phyloP scores from a whole-genome alignment of 352 stramenopile species.

The Phytophthora citrophthora region DNA sequence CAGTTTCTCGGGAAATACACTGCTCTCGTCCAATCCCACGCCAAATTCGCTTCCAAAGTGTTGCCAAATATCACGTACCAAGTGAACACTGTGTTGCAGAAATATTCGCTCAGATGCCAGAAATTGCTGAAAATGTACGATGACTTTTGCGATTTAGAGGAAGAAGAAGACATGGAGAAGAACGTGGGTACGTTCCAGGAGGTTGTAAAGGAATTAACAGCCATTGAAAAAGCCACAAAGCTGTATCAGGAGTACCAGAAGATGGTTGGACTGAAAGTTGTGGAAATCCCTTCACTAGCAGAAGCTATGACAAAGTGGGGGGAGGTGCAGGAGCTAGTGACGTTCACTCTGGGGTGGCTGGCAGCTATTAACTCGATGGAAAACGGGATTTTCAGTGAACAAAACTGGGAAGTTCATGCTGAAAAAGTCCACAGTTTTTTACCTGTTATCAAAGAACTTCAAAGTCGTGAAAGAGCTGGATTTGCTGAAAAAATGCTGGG shows the following conservation, averaged over 20 bases:
- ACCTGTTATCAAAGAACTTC: conserved; percentile 39
- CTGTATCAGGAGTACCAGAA: conserved; percentile 79
- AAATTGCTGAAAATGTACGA: conserved; percentile 59
- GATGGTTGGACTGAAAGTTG: conserved; percentile 71
- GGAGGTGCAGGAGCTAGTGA: conserved; percentile 65
- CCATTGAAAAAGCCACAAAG: conserved; percentile 55
- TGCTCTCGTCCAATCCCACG: conserved; percentile 49
- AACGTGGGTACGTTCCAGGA: conserved; percentile 61
- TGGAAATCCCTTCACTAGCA: conserved; percentile 54
- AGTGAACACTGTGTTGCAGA: conserved; percentile 61
- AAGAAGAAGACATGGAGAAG: conserved; percentile 65
- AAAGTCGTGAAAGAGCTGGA: conserved; percentile 25
- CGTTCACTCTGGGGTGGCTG: conserved; percentile 57
- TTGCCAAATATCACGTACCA: conserved; percentile 75
- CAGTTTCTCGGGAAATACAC: conserved; percentile 56
- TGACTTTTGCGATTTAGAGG: conserved; percentile 48
- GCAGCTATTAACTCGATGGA: conserved; percentile 56
- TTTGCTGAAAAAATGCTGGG: conserved; percentile 55
- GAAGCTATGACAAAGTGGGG: conserved; percentile 55
- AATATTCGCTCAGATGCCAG: conserved; percentile 58
- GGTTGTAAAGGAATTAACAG: conserved; percentile 47
- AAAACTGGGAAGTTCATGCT: conserved; percentile 56
- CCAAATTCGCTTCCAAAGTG: conserved; percentile 72
- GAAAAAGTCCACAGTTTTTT: conserved; percentile 48
- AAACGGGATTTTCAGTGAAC: conserved; percentile 69